These are phyloP conservation scores for Citrullus colocynthis DNA, from an alignment of 306 rosid genomes.

Conservation along the genomic window DNA sequence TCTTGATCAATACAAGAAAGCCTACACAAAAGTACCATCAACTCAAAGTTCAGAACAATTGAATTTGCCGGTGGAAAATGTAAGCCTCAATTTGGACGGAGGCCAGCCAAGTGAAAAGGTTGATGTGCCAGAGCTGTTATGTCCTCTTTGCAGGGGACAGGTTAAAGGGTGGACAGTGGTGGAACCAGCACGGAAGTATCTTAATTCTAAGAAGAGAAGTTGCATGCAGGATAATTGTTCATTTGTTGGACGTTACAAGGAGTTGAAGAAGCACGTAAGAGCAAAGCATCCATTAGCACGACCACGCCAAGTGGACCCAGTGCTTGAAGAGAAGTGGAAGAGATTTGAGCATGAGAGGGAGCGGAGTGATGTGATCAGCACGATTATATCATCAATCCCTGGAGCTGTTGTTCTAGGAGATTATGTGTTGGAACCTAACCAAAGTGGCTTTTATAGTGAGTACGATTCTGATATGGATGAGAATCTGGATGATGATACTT, in stretches of 20 bases:
- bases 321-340: slow-evolving; percentile 81
- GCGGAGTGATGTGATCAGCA: slow-evolving; percentile 86
- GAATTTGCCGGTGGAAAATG: slow-evolving; percentile 15
- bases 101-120: slow-evolving; percentile 31
- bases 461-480: slow-evolving; percentile 52
- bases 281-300: slow-evolving; percentile 80
- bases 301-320: slow-evolving; percentile 87
- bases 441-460: slow-evolving; percentile 36
- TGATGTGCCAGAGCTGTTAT: slow-evolving; percentile 65
- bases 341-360: slow-evolving; percentile 79
- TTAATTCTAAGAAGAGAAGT: slow-evolving; percentile 77
- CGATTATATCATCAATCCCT: slow-evolving; percentile 75
- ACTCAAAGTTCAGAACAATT: slow-evolving; percentile 30
- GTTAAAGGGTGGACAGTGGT: slow-evolving; percentile 99
- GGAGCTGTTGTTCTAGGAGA: slow-evolving; percentile 91
- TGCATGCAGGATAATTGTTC: slow-evolving; percentile 87
- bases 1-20: slow-evolving; percentile 89
- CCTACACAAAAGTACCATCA: slow-evolving; percentile 53
- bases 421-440: slow-evolving; percentile 81
- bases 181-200: slow-evolving; percentile 68
- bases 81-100: slow-evolving; percentile 25
- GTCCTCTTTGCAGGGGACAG: slow-evolving; percentile 92
- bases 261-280: slow-evolving; percentile 76
- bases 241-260: slow-evolving; percentile 60
- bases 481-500: slow-evolving; percentile 31